These are phyloP conservation scores for Wickerhamiella bombiphila DNA, from an alignment of 805 yeast species.

Conservation along the genomic window DNA sequence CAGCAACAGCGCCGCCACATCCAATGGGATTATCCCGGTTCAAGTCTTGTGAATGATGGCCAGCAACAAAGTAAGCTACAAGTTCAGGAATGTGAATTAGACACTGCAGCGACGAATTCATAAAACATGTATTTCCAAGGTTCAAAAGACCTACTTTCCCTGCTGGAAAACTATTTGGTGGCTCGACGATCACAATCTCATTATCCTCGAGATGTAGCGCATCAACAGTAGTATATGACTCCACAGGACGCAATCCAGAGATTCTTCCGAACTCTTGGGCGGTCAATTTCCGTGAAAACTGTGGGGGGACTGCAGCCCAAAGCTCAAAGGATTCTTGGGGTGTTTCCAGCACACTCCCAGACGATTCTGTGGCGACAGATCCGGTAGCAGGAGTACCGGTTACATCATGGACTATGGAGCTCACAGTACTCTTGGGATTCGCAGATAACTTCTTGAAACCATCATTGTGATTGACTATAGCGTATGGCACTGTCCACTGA, in stretches of 20 bases:
- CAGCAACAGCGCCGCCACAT: constrained; percentile 66
- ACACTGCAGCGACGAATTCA: constrained; percentile 86
- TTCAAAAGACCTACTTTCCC: constrained; percentile 73
- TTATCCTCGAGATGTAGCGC: constrained; percentile 5
- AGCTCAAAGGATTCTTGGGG: too few relatives aligned
- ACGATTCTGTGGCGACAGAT: too few relatives aligned
- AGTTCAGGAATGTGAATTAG: constrained; percentile 57
- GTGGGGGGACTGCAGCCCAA: too few relatives aligned
- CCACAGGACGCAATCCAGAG: too few relatives aligned
- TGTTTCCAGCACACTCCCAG: too few relatives aligned
- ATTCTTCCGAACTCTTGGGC: too few relatives aligned
- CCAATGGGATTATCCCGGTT: constrained; percentile 76
- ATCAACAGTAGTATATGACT: background rate
- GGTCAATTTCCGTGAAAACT: too few relatives aligned
- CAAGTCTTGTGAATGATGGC: constrained; percentile 45
- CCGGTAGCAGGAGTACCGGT: too few relatives aligned
- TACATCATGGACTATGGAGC: too few relatives aligned
- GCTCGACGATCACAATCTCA: constrained; percentile 28
- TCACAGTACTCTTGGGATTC: too few relatives aligned
- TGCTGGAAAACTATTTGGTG: constrained; percentile 69
- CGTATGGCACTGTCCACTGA: constrained; percentile 4
- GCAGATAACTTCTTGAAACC: too few relatives aligned
- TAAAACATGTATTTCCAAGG: constrained; percentile 83
- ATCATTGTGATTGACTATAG: too few relatives aligned
- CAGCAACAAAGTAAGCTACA: constrained; percentile 50